Base-by-base conservation (phyloP, 192 early-diverging fungal genomes). In the Globomyces pollinis-pini region DNA sequence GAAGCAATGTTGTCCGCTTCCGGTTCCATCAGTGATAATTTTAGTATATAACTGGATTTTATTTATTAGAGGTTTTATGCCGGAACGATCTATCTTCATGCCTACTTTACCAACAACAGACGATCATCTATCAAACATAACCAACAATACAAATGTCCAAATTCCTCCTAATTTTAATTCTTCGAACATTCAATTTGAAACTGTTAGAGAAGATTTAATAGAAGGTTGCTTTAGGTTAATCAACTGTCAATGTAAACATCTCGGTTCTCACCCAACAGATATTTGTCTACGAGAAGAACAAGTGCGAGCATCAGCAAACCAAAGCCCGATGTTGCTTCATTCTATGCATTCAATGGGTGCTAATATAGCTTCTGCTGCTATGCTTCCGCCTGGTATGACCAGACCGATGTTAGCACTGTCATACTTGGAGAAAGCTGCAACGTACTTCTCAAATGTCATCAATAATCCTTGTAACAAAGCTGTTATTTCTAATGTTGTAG, bases 11-110 rank as follows among this genome's bases (percentile, higher is more conserved):
- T 54, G 2, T 24, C 52, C 44, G 44, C 44, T 28, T 28, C 23
- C 23, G 44, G n/a, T 28, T 47, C 28, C 44, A 0, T 47, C 28
- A 8, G 44, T n/a, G n/a, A n/a, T n/a, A n/a, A n/a, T n/a, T n/a
- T n/a, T n/a, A n/a, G n/a, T n/a, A n/a, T n/a, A 39, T 39, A 13
- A 13, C 38, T 39, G 12, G 38, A 39, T n/a, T 39, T n/a, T 13
- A 13, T 39, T 39, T n/a, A n/a, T n/a, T n/a, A n/a, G n/a, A n/a
- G 38, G 52, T 32, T 54, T 26, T 39, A 36, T 39, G 35, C 52
- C 52, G 5, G 52, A 54, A 18, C 29, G 38, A 54, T 15, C 35
- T 4, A 26, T 54, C 20, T 54, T 54, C 16, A 54, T 54, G 52
- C 38, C 38, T n/a, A 39, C n/a, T n/a, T 13, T 39, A 13, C 12